Percentiles rank a stretch among this genome's conserved stretches.
phyloP scores from a whole-genome alignment of 768 basidiomycete species.

The Mycena galericulata region DNA sequence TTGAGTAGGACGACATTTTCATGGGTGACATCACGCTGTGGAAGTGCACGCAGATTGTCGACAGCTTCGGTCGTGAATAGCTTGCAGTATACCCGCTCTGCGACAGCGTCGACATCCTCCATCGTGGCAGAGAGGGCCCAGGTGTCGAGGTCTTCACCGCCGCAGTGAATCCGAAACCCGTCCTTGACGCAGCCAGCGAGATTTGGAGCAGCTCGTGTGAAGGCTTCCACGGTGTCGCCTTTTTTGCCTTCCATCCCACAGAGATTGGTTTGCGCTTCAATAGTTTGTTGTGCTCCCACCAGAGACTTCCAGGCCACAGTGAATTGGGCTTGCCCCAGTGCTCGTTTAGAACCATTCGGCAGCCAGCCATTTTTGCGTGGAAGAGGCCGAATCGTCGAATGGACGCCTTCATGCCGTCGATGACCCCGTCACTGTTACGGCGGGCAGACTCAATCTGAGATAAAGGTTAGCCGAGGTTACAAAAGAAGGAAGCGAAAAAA shows the following conservation, averaged over 20 bases:
- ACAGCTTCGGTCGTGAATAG: conserved; percentile 20
- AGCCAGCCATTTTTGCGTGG: conserved; percentile 28
- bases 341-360: conserved; percentile 40
- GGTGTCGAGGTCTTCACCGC: too few species aligned
- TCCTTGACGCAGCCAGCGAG: too few species aligned
- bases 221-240: conserved; percentile 18
- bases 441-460: conserved; percentile 29
- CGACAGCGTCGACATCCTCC: conserved; percentile 24
- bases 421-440: conserved; percentile 15
- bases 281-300: conserved; percentile 25
- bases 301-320: conserved; percentile 30
- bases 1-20: conserved; percentile 35
- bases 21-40: background rate
- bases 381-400: conserved; percentile 27
- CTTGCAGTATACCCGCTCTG: conserved; percentile 18
- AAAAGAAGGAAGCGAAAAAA: background rate
- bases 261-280: conserved; percentile 28
- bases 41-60: background rate
- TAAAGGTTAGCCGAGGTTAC: background rate
- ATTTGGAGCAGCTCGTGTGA: conserved; percentile 23
- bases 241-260: conserved; percentile 3
- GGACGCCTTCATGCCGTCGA: background rate
- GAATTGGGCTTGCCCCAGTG: conserved; percentile 44
- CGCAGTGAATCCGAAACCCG: too few species aligned
- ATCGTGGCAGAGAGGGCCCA: conserved; percentile 1